A percentile compares a stretch with the other conserved stretches of the same genome.
phyloP scores from a whole-genome alignment of 2,329 filamentous ascomycete genomes.

The Hypomyces perniciosus region DNA sequence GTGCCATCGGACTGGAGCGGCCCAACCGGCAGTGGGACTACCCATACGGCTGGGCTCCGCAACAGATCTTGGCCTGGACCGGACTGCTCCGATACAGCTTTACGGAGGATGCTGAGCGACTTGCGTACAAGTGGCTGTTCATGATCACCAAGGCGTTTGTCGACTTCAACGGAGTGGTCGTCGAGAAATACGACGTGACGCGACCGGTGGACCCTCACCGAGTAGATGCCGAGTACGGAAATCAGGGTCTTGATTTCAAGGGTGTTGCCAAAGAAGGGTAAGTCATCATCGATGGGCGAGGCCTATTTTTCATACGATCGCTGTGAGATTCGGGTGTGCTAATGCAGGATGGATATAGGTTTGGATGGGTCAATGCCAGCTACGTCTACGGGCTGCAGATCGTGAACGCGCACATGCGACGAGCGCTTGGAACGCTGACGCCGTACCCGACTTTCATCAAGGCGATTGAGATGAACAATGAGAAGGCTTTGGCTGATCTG shows the following conservation, averaged over 20 bases:
- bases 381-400: slow-evolving; percentile 91
- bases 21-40: slow-evolving; percentile 99
- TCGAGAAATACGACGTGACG: slow-evolving; percentile 98
- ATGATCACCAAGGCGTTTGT: slow-evolving; percentile 99
- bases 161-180: slow-evolving; percentile 95
- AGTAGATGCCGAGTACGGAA: slow-evolving; percentile 95
- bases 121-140: slow-evolving; percentile 95
- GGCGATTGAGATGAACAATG: slow-evolving; percentile 52
- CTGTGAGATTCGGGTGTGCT: slow-evolving; percentile 17
- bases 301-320: neutral
- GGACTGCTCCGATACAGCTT: slow-evolving; percentile 89
- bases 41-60: slow-evolving; percentile 95
- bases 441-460: slow-evolving; percentile 77
- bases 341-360: slow-evolving; percentile 48
- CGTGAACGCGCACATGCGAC: slow-evolving; percentile 80
- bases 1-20: slow-evolving; percentile 68
- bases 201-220: slow-evolving; percentile 82
- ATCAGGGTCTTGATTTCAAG: slow-evolving; percentile 92
- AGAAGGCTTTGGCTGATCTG: slow-evolving; percentile 46
- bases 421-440: slow-evolving; percentile 81
- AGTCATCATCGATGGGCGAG: slow-evolving; percentile 33
- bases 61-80: slow-evolving; percentile 97
- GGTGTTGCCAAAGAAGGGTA: slow-evolving; percentile 94
- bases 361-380: slow-evolving; percentile 98
- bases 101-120: slow-evolving; percentile 76